Percentiles rank a stretch among this genome's conserved stretches.
phyloP scores from a whole-genome alignment of 805 yeast species.

The Ascoidea tarda region DNA sequence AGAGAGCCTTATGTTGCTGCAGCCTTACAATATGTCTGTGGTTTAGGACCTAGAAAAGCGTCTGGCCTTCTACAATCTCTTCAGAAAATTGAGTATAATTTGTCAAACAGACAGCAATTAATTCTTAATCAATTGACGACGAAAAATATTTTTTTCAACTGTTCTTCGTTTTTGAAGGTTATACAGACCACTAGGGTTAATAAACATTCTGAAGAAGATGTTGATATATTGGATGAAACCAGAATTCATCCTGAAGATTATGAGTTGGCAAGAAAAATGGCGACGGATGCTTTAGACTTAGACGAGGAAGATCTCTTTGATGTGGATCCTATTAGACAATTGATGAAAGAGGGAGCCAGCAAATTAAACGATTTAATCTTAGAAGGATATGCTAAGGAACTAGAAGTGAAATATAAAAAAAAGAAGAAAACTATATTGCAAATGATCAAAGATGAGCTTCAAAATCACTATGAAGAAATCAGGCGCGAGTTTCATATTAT shows the following conservation, averaged over 20 bases:
- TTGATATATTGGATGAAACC: conserved; percentile 83
- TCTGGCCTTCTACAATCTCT: conserved; percentile 73
- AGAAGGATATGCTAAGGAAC: conserved; percentile 85
- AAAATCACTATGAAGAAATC: conserved; percentile 77
- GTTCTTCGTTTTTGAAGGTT: conserved; percentile 79
- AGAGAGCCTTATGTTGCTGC: conserved; percentile 60
- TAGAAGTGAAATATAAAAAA: conserved; percentile 59
- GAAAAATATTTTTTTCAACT: conserved; percentile 75
- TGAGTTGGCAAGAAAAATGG: conserved; percentile 91
- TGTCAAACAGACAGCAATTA: conserved; percentile 62
- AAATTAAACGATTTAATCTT: conserved; percentile 77
- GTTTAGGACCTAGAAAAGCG: conserved; percentile 93
- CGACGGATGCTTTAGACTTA: conserved; percentile 91
- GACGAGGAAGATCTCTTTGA: conserved; percentile 88
- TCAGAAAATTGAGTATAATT: conserved; percentile 49
- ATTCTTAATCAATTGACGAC: conserved; percentile 70
- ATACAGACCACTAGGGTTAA: conserved; percentile 29
- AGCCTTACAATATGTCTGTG: conserved; percentile 66
- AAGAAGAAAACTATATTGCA: conserved; percentile 69
- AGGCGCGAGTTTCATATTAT: conserved; percentile 58
- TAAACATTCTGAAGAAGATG: conserved; percentile 33
- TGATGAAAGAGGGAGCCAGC: conserved; percentile 57
- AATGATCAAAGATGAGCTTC: conserved; percentile 75
- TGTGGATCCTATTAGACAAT: conserved; percentile 60
- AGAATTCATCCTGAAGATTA: conserved; percentile 98